Evolutionary conservation across 2,329 filamentous ascomycete genomes (phyloP), one percentile per base, ranked within the genome.

Genomic region (Drechslerella dactyloides): DNA sequence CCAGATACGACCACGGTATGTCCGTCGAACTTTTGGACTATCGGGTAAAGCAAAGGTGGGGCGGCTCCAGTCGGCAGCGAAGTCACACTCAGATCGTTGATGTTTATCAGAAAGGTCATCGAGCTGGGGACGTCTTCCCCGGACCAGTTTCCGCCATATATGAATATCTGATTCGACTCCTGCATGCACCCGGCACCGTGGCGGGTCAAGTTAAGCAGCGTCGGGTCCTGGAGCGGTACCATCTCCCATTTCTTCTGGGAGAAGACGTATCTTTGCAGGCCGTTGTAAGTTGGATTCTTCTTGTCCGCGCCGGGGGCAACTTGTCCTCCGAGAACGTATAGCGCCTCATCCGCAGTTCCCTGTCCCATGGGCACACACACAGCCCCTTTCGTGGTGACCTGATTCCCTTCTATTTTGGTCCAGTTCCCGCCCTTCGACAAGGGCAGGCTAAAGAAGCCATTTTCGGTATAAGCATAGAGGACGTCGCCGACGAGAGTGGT

Each of bases 101-200:
- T 72, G 23, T 73, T 60, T 35, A 77, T 76, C 53, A 76, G 44
- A 61, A 75, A 77, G 33, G 76, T 75, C 58, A 76, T 76, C 46
- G 75, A 75, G 8, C 72, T 75, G 8, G 76, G 75, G 10, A 74
- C 74, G 48, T 62, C 58, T 40, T 74, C 75, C 40, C 74, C 69
- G 8, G 75, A 77, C 68, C 57, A 73, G 24, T 75, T 75, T 17
- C 76, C 76, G 30, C 75, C 75, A 60, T 76, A 77, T 19, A 76
- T 59, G 42, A 77, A 75, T 44, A 77, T 75, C 56, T 75, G 74
- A 50, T 74, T 70, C 44, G 73, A 74, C 17, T 73, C 72, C 55
- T 74, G 74, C 55, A 77, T 33, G 51, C 73, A 77, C 15, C 75
- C 68, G n/a, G 75, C 75, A 15, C 76, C 76, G 57, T 76, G 75